A percentile compares a stretch with the other conserved stretches of the same genome.
Evolutionary conservation across 257 asterid genomes (phyloP).

Genomic region (Nyctanthes arbortristis): DNA sequence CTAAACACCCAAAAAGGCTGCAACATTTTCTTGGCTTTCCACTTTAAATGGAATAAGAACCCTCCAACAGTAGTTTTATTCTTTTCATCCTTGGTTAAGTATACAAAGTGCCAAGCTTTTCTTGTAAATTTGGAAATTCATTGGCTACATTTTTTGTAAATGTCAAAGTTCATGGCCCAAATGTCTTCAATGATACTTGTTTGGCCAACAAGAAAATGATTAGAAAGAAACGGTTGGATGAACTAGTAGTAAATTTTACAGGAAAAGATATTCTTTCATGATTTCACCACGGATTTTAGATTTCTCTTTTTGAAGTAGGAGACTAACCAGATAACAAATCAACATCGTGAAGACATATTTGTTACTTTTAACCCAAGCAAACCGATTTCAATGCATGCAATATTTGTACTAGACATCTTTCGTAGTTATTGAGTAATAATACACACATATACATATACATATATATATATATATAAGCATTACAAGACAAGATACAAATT

Average conservation of each 20-base stretch:
- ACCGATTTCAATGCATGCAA: no score
- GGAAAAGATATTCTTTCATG: neutral
- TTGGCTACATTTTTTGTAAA: constrained; percentile 14
- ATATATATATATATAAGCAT: no score
- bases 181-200: neutral
- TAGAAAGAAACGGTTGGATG: neutral
- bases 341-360: no score
- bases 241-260: neutral
- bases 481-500: no score
- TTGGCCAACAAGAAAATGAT: neutral
- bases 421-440: no score
- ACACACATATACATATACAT: no score
- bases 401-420: no score
- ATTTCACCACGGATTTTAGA: neutral
- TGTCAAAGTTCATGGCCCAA: neutral
- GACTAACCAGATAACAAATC: no score
- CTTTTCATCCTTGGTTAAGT: constrained; percentile 23
- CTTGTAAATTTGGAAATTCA: neutral
- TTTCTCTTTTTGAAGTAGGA: neutral
- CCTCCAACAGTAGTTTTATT: constrained; percentile 25
- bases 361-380: no score
- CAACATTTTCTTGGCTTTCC: constrained; percentile 27
- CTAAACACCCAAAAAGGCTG: constrained; percentile 36
- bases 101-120: neutral
- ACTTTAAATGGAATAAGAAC: constrained; percentile 46